Percentiles rank a stretch among this genome's conserved stretches.
Evolutionary conservation across 2,329 filamentous ascomycete genomes (phyloP).

Genomic region (Aspergillus caelatus): DNA sequence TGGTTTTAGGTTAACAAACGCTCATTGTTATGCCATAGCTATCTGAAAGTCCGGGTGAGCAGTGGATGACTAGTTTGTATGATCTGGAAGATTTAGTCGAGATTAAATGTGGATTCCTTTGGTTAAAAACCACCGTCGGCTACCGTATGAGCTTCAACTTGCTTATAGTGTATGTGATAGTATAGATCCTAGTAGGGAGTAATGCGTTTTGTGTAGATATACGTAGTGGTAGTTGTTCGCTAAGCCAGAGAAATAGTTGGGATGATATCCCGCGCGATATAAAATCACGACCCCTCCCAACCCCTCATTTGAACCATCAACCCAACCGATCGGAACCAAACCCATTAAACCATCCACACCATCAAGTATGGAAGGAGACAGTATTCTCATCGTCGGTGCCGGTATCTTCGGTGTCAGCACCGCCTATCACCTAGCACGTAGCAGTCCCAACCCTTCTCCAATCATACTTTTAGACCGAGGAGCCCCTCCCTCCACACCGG

Average conservation of each 20-base stretch:
- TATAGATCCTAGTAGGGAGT: neutral
- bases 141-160: too few species aligned
- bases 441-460: constrained; percentile 50
- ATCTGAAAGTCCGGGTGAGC: neutral
- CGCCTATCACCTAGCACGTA: constrained; percentile 63
- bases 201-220: neutral
- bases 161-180: too few species aligned
- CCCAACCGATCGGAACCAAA: neutral
- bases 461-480: constrained; percentile 63
- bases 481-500: constrained; percentile 52
- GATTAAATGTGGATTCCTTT: neutral
- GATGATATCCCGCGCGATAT: neutral
- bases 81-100: neutral
- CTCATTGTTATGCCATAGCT: neutral
- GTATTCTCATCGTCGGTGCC: constrained; percentile 62
- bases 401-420: constrained; percentile 69
- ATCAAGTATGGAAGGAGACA: constrained; percentile 16
- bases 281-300: neutral
- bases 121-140: neutral
- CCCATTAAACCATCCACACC: neutral
- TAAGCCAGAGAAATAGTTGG: too few species aligned
- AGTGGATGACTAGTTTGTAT: neutral
- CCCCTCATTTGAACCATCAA: neutral
- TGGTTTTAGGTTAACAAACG: neutral
- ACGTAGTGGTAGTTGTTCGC: neutral